Evolutionary conservation across 2,329 filamentous ascomycete genomes (phyloP).

Genomic region (Penicillium olsonii): DNA sequence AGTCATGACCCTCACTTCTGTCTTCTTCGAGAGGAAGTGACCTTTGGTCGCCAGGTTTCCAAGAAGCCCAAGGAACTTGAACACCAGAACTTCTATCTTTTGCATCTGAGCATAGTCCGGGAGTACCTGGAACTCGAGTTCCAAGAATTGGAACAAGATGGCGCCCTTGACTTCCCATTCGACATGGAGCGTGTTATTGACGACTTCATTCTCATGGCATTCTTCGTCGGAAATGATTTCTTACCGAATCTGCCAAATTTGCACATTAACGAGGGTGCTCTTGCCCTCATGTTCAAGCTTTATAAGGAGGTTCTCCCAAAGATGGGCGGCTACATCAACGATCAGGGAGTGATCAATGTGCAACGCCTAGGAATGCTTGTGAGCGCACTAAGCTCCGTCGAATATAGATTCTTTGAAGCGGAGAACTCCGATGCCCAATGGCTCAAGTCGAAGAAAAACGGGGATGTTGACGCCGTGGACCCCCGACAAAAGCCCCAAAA

Average conservation of each 20-base stretch:
- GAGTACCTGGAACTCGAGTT: constrained; percentile 98
- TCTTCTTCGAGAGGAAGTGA: constrained; percentile 93
- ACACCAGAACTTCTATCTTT: constrained; percentile 96
- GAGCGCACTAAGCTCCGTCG: constrained; percentile 81
- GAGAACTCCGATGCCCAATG: constrained; percentile 87
- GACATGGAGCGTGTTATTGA: constrained; percentile 97
- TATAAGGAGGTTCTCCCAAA: constrained; percentile 89
- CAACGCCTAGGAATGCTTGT: constrained; percentile 74
- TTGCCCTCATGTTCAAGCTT: constrained; percentile 95
- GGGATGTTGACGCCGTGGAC: constrained; percentile 66
- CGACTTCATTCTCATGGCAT: constrained; percentile 99
- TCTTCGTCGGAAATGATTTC: constrained; percentile 99
- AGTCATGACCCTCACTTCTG: constrained; percentile 99
- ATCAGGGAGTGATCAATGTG: constrained; percentile 89
- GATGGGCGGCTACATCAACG: constrained; percentile 93
- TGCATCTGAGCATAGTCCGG: constrained; percentile 95
- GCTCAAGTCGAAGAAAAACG: constrained; percentile 83
- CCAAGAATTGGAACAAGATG: constrained; percentile 79
- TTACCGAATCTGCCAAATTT: constrained; percentile 92
- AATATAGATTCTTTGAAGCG: constrained; percentile 88
- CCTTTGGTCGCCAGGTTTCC: constrained; percentile 85
- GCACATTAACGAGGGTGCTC: constrained; percentile 96
- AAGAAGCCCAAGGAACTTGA: constrained; percentile 94
- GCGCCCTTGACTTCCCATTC: constrained; percentile 73
- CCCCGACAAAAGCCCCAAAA: constrained; percentile 57